Base-by-base conservation (phyloP, 768 basidiomycete species). In the Tulasnella sp. region DNA sequence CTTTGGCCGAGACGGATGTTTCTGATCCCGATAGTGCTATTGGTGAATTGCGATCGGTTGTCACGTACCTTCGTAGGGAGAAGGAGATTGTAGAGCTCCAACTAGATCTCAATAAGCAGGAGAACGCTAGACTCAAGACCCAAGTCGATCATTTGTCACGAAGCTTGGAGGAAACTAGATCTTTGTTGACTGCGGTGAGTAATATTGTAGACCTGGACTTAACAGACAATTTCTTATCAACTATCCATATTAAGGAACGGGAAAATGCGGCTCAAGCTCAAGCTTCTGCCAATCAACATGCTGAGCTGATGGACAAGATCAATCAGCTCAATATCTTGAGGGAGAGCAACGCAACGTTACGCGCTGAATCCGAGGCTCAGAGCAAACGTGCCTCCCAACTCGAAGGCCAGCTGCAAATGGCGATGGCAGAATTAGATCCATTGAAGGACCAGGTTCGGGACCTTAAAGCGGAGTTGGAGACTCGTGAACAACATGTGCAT, bases 71-170 rank as follows among this genome's bases (percentile, higher is more conserved):
- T 29, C 75, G 89, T 35, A 87, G 83, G 60, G 89, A 91, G 70
- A 90, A 92, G 66, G 87, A 91, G 62, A 88, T 92, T 46, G 81
- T 86, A 39, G 88, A 92, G 58, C 73, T 90, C 28, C 86, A 90
- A 56, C 71, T 88, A 22, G 84, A 90, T 59, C 75, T 91, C 42
- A 74, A 79, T 70, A 82, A 75, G 61, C 76, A 79, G 58, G 87
- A 91, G 67, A 84, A 74, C 57, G 66, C 75, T 7, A 75, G 87
- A 4, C 63, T 87, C 45, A 84, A 82, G 63, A 66, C 74, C 16
- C 83, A 90, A 60, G 73, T 84, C 24, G 86, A 89, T 5, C 79
- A 83, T 58, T 62, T 88, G 35, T 71, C 72, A 13, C 78, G 79
- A 56, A 76, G 66, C 37, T 65, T 91, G 59, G 76, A 86, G 47